Base-by-base conservation (phyloP, 345 rosid genomes). In the Boechera retrofracta region DNA sequence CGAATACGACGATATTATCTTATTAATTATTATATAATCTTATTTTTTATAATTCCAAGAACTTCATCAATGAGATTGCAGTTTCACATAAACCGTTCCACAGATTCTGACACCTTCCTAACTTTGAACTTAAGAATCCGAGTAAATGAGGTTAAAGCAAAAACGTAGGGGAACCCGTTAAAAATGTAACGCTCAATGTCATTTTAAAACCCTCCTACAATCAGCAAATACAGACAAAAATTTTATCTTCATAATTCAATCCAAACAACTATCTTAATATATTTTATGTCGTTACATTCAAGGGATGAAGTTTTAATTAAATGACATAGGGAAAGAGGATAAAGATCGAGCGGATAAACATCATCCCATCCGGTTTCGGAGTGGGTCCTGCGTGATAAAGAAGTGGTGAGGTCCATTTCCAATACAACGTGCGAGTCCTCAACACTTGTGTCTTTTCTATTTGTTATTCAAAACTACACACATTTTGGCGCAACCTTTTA, bases 341-440 rank as follows among this genome's bases (percentile, higher is more conserved):
- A 74, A 42, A 66, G 11, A 36, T 36, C 7, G 51, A 75, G 2
- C 7, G 73, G 79, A 75, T 75, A 75, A 59, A 35, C 60, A 67
- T 75, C 42, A 75, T 49, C 79, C 52, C 42, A 75, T 49, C 79
- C 52, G 24, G 28, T 26, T 35, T n/a, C 9, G 32, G 42, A 67
- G 60, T 75, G 73, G 73, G 78, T 33, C 59, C 79, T 10, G 7
- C 26, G 10, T 48, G 32, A 45, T 44, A 55, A 64, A 65, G 28
- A 32, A 7, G 56, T 55, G 38, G 48, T 11, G 29, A 74, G 18
- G 10, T 65, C 13, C 13, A 74, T n/a, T 48, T 57, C 67, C 35
- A 57, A 47, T 67, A 48, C 79, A 28, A 28, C 29, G 73, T 75
- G 73, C 79, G 73, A 36, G 2, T 2, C 35, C 64, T 4, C 4